Percentiles rank a stretch among this genome's conserved stretches.
Evolutionary conservation across 768 basidiomycete genomes (phyloP).

Genomic region (Paxillus rubicundulus): DNA sequence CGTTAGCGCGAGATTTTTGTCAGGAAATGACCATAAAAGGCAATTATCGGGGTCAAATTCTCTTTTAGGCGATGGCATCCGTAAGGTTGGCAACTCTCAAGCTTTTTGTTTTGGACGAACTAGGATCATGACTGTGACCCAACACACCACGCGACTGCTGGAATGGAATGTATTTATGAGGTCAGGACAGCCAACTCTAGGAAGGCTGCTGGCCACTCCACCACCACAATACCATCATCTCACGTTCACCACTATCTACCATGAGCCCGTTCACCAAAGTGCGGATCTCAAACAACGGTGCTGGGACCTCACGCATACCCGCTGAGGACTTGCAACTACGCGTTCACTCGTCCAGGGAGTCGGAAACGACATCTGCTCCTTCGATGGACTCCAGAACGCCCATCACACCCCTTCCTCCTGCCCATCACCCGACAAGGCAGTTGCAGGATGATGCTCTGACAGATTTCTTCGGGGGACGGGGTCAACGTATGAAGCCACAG

Average conservation of each 20-base stretch:
- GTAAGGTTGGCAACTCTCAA: neutral
- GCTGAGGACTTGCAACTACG: slow-evolving; percentile 20
- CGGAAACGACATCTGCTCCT: slow-evolving; percentile 17
- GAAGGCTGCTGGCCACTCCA: slow-evolving; percentile 13
- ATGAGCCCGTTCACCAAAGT: slow-evolving; percentile 19
- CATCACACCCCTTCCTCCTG: slow-evolving; percentile 18
- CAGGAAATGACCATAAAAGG: slow-evolving; percentile 4
- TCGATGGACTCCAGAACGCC: slow-evolving; percentile 11
- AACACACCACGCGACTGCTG: slow-evolving; percentile 6
- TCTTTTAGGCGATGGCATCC: neutral
- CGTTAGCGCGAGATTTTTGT: neutral
- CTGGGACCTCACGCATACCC: slow-evolving; percentile 6
- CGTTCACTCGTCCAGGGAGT: slow-evolving; percentile 22
- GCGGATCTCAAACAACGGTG: slow-evolving; percentile 4
- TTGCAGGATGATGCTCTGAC: slow-evolving; percentile 28
- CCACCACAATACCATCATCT: neutral
- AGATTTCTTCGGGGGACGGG: slow-evolving; percentile 32
- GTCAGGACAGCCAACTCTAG: neutral
- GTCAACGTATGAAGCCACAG: slow-evolving; percentile 23
- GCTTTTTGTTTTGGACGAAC: slow-evolving; percentile 33
- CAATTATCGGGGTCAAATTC: slow-evolving; percentile 3
- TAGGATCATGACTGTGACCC: slow-evolving; percentile 5
- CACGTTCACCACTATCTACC: neutral
- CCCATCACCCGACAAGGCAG: slow-evolving; percentile 26
- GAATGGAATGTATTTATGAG: slow-evolving; percentile 27